Evolutionary conservation across 345 rosid species (phyloP).

Genomic region (Durio zibethinus): DNA sequence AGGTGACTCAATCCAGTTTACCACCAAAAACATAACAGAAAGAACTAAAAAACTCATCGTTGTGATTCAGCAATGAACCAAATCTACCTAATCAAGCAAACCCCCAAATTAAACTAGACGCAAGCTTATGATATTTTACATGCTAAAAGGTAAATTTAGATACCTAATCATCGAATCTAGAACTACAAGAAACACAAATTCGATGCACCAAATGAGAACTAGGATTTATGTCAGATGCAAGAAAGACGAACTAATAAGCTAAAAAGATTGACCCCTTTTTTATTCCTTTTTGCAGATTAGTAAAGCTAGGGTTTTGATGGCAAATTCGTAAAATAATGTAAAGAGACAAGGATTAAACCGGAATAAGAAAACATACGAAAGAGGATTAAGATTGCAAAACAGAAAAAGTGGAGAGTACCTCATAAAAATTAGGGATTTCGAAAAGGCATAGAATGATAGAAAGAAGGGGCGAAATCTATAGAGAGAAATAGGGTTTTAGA

Average conservation of each 20-base stretch:
- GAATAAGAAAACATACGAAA: neutral
- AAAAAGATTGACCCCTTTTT: neutral
- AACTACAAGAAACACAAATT: slow-evolving; percentile 10
- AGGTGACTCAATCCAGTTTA: slow-evolving; percentile 22
- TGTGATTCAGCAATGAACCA: neutral
- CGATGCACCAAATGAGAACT: slow-evolving; percentile 24
- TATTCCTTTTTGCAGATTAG: slow-evolving; percentile 8
- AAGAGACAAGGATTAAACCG: slow-evolving; percentile 7
- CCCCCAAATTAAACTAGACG: slow-evolving; percentile 15
- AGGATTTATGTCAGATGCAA: slow-evolving; percentile 40
- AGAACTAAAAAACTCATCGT: neutral
- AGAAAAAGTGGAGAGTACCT: slow-evolving; percentile 21
- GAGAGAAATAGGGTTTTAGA: slow-evolving; percentile 11
- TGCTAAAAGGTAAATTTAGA: slow-evolving; percentile 1
- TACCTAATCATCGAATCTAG: slow-evolving; percentile 16
- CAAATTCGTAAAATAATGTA: slow-evolving; percentile 29
- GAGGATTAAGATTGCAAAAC: slow-evolving; percentile 10
- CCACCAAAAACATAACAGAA: slow-evolving; percentile 7
- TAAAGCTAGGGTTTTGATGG: slow-evolving; percentile 53
- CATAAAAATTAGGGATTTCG: slow-evolving; percentile 30
- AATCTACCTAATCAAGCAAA: slow-evolving; percentile 23
- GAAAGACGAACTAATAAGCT: slow-evolving; percentile 14
- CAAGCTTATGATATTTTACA: slow-evolving; percentile 4
- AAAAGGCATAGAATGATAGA: neutral
- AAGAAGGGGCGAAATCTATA: slow-evolving; percentile 13